Conservation (phyloP, 1,284 basidiomycete genomes). For the Amylostereum areolatum region DNA sequence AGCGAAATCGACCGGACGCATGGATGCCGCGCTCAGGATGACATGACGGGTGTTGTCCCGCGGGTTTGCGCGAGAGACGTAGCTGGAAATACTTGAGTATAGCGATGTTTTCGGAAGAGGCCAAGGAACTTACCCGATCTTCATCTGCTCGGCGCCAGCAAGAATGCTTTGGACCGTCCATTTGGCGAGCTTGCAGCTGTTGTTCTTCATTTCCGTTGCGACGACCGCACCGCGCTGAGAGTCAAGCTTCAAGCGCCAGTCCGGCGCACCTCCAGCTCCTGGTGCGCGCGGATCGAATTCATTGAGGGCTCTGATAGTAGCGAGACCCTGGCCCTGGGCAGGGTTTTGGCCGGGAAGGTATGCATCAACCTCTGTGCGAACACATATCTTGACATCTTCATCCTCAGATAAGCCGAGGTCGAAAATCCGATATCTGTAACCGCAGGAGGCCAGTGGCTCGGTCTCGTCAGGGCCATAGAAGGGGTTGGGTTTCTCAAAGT, state of each 20-base stretch:
- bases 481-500: conserved; percentile 85
- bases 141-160: conserved; percentile 95
- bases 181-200: conserved; percentile 95
- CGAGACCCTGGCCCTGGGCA: conserved; percentile 70
- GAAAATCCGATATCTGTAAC: conserved; percentile 95
- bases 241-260: conserved; percentile 96
- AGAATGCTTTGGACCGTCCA: conserved; percentile 97
- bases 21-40: conserved; percentile 91
- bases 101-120: not conserved
- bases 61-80: conserved; percentile 90
- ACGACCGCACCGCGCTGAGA: conserved; percentile 96
- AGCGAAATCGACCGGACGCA: conserved; percentile 94
- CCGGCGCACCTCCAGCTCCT: conserved; percentile 89
- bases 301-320: conserved; percentile 94
- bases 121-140: conserved; percentile 78
- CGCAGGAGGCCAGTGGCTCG: conserved; percentile 92
- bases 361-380: conserved; percentile 96
- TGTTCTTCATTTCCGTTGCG: conserved; percentile 99
- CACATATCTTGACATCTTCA: conserved; percentile 87
- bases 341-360: conserved; percentile 66
- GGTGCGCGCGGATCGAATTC: conserved; percentile 94
- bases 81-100: conserved; percentile 36
- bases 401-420: conserved; percentile 89
- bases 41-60: conserved; percentile 95
- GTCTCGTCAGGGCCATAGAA: conserved; percentile 96